These are phyloP conservation scores for Obelidium mucronatum DNA, from an alignment of 192 early-diverging fungal genomes.

Conservation along the genomic window DNA sequence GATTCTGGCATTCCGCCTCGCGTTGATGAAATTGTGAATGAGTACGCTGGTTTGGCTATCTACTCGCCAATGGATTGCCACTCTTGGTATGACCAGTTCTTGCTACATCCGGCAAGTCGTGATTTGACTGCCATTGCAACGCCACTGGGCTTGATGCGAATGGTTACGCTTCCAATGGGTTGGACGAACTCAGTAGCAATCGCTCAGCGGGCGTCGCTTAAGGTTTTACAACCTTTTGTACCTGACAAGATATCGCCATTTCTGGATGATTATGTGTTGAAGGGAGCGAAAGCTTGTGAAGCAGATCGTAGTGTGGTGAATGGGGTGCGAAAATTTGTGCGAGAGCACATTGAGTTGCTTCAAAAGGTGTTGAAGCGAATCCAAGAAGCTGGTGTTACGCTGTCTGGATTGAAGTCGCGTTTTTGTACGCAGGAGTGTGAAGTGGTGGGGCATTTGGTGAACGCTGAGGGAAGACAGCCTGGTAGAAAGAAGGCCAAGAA, in stretches of 20 bases:
- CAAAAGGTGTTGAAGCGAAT: background rate
- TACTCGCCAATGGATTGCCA: constrained; percentile 10
- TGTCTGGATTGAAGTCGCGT: background rate
- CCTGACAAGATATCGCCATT: background rate
- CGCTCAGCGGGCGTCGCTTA: background rate
- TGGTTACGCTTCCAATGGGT: background rate
- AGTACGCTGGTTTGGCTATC: background rate
- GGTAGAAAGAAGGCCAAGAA: background rate
- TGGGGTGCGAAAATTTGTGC: background rate
- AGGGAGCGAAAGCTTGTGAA: background rate
- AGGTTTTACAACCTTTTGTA: background rate
- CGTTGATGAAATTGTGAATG: constrained; percentile 1
- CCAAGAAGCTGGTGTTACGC: background rate
- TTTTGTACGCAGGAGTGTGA: background rate
- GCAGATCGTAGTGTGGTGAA: background rate
- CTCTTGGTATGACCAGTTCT: constrained; percentile 1
- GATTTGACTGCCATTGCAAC: background rate
- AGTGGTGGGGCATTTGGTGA: background rate
- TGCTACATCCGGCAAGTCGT: background rate
- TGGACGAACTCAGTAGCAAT: constrained; percentile 8
- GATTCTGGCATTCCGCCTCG: background rate
- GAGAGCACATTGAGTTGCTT: background rate
- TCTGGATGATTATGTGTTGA: background rate
- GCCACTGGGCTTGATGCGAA: constrained; percentile 2
- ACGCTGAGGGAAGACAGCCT: background rate